Evolutionary conservation across 345 rosid genomes (phyloP), one percentile per base, ranked within the genome.

Genomic region (Corchorus capsularis): DNA sequence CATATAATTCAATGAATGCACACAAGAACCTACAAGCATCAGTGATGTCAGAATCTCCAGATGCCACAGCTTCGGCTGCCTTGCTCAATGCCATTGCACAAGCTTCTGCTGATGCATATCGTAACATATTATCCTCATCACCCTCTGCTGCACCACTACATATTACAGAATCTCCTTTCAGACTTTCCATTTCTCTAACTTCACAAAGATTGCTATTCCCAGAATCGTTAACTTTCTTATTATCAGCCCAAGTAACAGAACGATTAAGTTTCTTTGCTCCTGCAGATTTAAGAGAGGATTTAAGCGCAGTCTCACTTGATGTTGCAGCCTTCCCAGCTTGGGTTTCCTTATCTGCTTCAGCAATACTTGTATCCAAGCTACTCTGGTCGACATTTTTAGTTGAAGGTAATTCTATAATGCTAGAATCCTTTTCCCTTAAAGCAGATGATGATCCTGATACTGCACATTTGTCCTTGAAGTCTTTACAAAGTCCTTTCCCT

Each of bases 211-310:
- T 79, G 72, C 84, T 80, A 77, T 62, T 54, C 68, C 66, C 79
- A 37, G 78, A 78, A 69, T 74, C 72, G 68, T 62, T 80, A 63
- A 41, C 80, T 75, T 86, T 85, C 82, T 88, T 53, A 11, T 53
- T 87, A 86, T 93, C 98, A 60, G 96, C 97, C 97, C 98, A 95
- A n/a, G 92, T 92, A 75, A 96, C 98, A 46, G 90, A 85, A 49
- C 73, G 88, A 47, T 57, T 73, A 19, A 79, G 77, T 80, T 85
- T 91, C 83, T 87, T 89, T 41, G 89, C 73, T 59, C 83, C 83
- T 49, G 89, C 76, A 65, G 81, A 77, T 87, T 87, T 89, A 74
- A 96, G 94, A 72, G 92, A 89, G 52, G 98, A 82, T 79, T 86
- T 92, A 70, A 80, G 86, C 66, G 80, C 57, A 17, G 75, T 53